phyloP scores from a whole-genome alignment of 352 stramenopile genomes.

The Pilasporangium apinafurcum region DNA sequence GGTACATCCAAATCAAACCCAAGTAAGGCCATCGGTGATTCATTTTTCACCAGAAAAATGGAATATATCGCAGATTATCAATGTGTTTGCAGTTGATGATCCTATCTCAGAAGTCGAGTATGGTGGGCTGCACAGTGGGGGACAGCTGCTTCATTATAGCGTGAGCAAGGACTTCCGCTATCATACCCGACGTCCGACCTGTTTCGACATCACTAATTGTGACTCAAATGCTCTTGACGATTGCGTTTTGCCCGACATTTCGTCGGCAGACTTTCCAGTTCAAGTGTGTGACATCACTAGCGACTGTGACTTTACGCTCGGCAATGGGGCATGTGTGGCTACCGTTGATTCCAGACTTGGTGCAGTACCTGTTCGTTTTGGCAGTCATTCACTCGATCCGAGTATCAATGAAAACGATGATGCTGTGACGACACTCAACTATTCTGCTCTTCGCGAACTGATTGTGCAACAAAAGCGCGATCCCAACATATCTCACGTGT shows the following conservation, averaged over 20 bases:
- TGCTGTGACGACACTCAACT: conserved; percentile 15
- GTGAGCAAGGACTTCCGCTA: conserved; percentile 59
- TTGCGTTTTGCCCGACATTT: conserved; percentile 18
- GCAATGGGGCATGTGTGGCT: conserved; percentile 48
- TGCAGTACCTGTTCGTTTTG: conserved; percentile 27
- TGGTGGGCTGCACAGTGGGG: conserved; percentile 50
- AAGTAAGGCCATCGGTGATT: conserved; percentile 16
- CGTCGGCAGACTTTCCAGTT: conserved; percentile 7
- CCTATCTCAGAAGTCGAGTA: conserved; percentile 50
- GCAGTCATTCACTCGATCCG: conserved; percentile 19
- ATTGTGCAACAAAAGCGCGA: conserved; percentile 22
- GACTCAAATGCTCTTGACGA: conserved; percentile 13
- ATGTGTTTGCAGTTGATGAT: conserved; percentile 52
- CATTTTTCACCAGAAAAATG: conserved; percentile 36
- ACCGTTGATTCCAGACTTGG: conserved; percentile 2
- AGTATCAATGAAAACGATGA: background rate
- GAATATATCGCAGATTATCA: conserved; percentile 38
- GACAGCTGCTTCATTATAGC: conserved; percentile 43
- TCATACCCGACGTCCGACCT: conserved; percentile 47
- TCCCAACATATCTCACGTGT: conserved; percentile 1
- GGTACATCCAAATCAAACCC: conserved; percentile 37
- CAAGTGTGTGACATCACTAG: conserved; percentile 45
- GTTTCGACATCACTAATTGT: conserved; percentile 53
- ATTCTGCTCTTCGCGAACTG: conserved; percentile 11
- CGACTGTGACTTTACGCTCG: conserved; percentile 28